A percentile compares a stretch with the other conserved stretches of the same genome.
Evolutionary conservation across 169 alveolate species (phyloP).

Genomic region (Plasmodium fragile): DNA sequence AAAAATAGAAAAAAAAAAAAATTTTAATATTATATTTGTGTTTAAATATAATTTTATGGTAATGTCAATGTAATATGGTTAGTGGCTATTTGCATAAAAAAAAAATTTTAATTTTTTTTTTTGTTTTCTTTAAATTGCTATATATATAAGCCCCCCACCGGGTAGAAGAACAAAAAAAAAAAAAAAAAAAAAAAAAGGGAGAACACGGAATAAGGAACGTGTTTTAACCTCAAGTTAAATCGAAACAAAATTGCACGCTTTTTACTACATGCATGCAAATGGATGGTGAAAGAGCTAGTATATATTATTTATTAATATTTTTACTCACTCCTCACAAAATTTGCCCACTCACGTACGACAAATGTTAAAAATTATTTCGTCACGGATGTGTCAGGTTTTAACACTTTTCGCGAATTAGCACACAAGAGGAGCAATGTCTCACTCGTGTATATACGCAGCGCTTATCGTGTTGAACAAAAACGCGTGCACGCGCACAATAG

Average conservation of each 20-base stretch:
- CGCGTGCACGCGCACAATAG: not conserved
- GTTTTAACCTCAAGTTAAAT: not conserved
- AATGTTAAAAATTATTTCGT: not conserved
- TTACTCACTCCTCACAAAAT: not conserved
- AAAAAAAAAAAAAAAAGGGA: not conserved
- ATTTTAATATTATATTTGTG: not conserved
- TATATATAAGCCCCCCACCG: not conserved
- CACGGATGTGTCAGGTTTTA: not conserved
- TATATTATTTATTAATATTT: not conserved
- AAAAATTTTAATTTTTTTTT: not conserved
- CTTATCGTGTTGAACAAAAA: not conserved
- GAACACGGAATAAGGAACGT: not conserved
- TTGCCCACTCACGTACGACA: slow-evolving; percentile 4
- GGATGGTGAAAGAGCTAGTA: slow-evolving; percentile 1
- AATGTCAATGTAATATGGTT: not conserved
- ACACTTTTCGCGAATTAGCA: not conserved
- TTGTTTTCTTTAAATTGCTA: not conserved
- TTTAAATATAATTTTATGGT: not conserved
- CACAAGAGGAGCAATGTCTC: slow-evolving; percentile 10
- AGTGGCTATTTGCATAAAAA: not conserved
- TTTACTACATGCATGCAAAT: slow-evolving; percentile 53
- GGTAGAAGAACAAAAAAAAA: slow-evolving; percentile 5
- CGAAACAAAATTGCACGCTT: not conserved
- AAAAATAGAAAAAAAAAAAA: not conserved
- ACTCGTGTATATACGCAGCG: not conserved